phyloP scores from a whole-genome alignment of 768 basidiomycete species.

The Lentinula boryana region DNA sequence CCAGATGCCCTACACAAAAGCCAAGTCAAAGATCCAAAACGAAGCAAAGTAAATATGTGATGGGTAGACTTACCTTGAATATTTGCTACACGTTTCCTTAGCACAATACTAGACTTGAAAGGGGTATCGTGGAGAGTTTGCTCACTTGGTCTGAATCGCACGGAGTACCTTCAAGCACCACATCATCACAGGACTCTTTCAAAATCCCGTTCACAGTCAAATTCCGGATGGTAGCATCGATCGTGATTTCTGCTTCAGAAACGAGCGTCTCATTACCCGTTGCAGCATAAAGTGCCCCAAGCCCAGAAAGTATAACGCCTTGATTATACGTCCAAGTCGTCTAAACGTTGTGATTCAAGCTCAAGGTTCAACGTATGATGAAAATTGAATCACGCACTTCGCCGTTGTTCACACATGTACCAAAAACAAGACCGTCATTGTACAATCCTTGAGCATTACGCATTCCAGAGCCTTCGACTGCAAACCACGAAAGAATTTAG shows the following conservation, averaged over 20 bases:
- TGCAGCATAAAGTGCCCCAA: conserved; percentile 39
- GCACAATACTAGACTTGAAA: not conserved
- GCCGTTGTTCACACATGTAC: conserved; percentile 17
- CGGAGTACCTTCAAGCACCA: conserved; percentile 25
- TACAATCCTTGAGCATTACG: conserved; percentile 19
- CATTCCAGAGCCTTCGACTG: conserved; percentile 20
- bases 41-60: not conserved
- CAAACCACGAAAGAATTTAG: not conserved
- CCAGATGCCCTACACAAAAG: conserved; percentile 37
- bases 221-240: conserved; percentile 42
- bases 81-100: conserved; percentile 26
- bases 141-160: conserved; percentile 43
- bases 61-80: conserved; percentile 27
- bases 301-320: conserved; percentile 51
- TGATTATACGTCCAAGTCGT: conserved; percentile 61
- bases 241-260: conserved; percentile 42
- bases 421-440: conserved; percentile 17
- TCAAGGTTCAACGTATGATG: not conserved
- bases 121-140: not conserved
- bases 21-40: not conserved
- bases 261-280: conserved; percentile 32
- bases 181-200: conserved; percentile 48
- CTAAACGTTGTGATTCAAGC: conserved; percentile 15
- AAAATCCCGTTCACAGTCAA: conserved; percentile 36
- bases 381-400: conserved; percentile 15